phyloP scores from a whole-genome alignment of 176 grass and related monocot genomes.

The Dactylis glomerata region DNA sequence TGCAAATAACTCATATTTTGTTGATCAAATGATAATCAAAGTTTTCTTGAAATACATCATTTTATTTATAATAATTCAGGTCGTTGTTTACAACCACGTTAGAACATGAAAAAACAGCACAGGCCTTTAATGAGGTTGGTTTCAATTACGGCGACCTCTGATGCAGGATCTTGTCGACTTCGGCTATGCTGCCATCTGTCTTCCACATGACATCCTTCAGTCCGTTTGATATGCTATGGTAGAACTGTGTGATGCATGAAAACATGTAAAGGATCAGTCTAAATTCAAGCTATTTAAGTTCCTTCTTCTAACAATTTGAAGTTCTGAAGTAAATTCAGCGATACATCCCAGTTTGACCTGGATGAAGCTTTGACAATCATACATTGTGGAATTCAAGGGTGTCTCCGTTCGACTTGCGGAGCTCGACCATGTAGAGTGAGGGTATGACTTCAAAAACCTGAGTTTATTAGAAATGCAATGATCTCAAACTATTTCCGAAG shows the following conservation, averaged over 20 bases:
- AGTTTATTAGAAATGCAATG: not conserved
- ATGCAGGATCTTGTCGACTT: conserved; percentile 20
- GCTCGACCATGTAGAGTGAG: conserved; percentile 84
- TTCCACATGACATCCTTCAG: conserved; percentile 95
- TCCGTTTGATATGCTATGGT: conserved; percentile 67
- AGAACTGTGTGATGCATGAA: conserved; percentile 48
- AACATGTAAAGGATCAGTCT: not conserved
- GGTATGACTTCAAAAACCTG: conserved; percentile 97
- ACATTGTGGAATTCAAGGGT: conserved; percentile 94
- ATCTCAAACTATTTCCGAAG: conserved; percentile 15
- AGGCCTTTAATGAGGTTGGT: not conserved
- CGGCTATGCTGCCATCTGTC: conserved; percentile 38
- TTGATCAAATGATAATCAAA: too few species aligned
- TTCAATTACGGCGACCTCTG: not conserved
- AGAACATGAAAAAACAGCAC: not conserved
- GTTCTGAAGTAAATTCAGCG: not conserved
- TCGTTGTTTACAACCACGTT: conserved; percentile 2
- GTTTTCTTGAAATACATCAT: too few species aligned
- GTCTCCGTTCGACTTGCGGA: conserved; percentile 89
- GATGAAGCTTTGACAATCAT: not conserved
- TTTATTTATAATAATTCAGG: conserved; percentile 1
- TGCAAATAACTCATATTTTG: too few species aligned
- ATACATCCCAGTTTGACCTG: not conserved
- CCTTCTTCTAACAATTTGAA: not conserved
- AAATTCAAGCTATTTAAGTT: not conserved